Evolutionary conservation across 2,329 filamentous ascomycete genomes (phyloP).

Genomic region (Alternaria triticina): DNA sequence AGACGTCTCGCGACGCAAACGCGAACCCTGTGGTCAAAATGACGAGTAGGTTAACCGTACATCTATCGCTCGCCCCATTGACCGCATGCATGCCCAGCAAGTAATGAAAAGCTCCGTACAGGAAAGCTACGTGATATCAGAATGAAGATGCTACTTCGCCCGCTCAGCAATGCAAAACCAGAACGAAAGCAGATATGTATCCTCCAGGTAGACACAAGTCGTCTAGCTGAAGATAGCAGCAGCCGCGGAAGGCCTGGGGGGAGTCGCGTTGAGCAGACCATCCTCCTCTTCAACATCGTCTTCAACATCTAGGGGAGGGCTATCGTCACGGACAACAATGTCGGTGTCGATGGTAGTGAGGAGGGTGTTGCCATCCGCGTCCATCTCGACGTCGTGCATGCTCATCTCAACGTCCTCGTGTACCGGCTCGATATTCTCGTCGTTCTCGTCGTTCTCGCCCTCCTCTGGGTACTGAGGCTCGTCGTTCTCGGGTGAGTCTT

Average conservation of each 20-base stretch:
- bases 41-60: accelerated
- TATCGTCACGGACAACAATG: neutral
- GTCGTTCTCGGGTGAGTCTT: neutral
- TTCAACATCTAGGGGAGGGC: neutral
- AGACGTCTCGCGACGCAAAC: neutral
- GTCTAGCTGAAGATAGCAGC: neutral
- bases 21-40: neutral
- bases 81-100: neutral
- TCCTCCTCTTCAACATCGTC: neutral
- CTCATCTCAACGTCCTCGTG: neutral
- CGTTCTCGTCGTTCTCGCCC: neutral
- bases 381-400: neutral
- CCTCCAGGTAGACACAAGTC: neutral
- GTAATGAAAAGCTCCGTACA: neutral
- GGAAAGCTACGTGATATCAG: neutral
- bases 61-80: neutral
- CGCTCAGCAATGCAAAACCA: neutral
- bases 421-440: neutral
- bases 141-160: neutral
- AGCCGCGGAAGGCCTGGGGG: neutral
- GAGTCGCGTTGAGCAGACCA: neutral
- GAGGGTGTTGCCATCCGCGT: neutral
- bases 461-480: neutral
- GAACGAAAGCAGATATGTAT: neutral
- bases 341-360: neutral